Evolutionary conservation across 192 early-diverging fungal genomes (phyloP).

Genomic region (Backusella australiensis): DNA sequence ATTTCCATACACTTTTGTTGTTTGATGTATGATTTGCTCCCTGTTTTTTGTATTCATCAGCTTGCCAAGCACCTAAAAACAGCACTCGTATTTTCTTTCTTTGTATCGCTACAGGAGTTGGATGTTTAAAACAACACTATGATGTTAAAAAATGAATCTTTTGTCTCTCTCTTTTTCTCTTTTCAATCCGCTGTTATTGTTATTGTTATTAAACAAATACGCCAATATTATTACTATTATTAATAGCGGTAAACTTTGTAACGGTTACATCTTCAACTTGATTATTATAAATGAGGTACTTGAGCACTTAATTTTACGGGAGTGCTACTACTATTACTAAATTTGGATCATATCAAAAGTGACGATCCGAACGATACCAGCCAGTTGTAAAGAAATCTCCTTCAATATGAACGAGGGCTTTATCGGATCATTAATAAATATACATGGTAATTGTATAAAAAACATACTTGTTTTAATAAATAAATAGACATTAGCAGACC

Average conservation of each 20-base stretch:
- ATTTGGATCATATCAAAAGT: no score
- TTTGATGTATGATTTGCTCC: not conserved
- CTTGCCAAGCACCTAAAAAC: not conserved
- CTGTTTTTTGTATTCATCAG: not conserved
- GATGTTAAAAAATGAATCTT: not conserved
- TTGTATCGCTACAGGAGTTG: not conserved
- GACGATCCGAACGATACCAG: no score
- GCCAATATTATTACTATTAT: not conserved
- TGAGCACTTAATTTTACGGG: no score
- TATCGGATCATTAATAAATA: no score
- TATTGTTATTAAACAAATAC: not conserved
- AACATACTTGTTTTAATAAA: no score
- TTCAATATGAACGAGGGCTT: no score
- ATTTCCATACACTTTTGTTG: conserved; percentile 3
- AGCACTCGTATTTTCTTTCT: not conserved
- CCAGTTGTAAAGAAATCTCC: no score
- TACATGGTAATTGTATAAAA: no score
- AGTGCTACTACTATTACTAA: no score
- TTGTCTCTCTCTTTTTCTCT: not conserved
- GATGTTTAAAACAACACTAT: not conserved
- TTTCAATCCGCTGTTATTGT: not conserved
- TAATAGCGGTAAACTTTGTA: not conserved
- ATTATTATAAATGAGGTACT: not conserved
- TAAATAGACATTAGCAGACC: no score
- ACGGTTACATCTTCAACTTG: not conserved